Evolutionary conservation across 768 basidiomycete genomes (phyloP), one percentile per base, ranked within the genome.

Genomic region (Zangia roseola): DNA sequence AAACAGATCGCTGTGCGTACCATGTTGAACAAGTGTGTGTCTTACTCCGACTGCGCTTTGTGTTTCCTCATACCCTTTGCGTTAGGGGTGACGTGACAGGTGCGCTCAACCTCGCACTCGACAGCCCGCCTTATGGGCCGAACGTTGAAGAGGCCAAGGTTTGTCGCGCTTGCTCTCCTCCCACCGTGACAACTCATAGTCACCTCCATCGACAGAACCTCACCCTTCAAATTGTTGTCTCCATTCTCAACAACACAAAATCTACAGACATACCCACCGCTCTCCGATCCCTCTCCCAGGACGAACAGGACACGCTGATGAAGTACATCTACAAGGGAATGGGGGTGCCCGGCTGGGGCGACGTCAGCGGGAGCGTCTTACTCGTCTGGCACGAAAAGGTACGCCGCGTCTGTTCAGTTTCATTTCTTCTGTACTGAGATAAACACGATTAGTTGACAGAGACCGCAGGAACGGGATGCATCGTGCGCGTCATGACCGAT

Each of bases 321-420:
- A 95, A 94, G 66, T 98, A 95, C 63, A 74, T 98, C 14, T 98
- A 97, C 81, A 98, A 98, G 73, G 94, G 91, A 14, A 97, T 97
- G 94, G 81, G 75, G 16, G 68, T 77, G 60, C 73, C 76, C 2
- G 83, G 76, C 14, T 75, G 79, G 66, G 77, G 80, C 25, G 84
- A 85, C 54, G 74, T 83, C 48, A 81, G 75, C 57, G 82, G 83
- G 36, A 84, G 81, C 54, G 82, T 86, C 31, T 69, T 87, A 30
- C 68, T 67, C 12, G 88, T 84, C 13, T 97, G 95, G 95, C 95
- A 98, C 63, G 94, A 97, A 69, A 97, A 95, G 88, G 94, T 94
- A 41, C 20, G 41, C 12, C n/a, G n/a, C n/a, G n/a, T n/a, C n/a
- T n/a, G n/a, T 14, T 46, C 30, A 4, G 13, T 20, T 3, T 16